Evolutionary conservation across 805 yeast species (phyloP).

Genomic region (Yarrowia sp.): DNA sequence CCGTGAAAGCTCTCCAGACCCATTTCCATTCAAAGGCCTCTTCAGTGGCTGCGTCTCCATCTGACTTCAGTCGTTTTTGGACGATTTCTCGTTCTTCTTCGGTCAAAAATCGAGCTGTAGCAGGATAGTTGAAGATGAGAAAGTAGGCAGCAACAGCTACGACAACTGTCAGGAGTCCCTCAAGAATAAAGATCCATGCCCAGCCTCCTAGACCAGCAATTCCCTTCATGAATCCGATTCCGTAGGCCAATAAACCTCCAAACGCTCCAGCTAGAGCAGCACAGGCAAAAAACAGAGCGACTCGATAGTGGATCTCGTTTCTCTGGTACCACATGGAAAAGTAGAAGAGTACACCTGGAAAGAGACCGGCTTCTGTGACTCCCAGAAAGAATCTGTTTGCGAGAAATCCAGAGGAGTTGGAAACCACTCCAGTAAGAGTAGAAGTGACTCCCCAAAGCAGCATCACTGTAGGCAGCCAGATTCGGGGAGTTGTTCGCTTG

Average conservation of each 20-base stretch:
- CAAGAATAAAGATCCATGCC: conserved; percentile 46
- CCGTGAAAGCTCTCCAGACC: not conserved
- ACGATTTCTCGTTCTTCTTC: conserved; percentile 36
- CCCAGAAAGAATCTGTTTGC: conserved; percentile 44
- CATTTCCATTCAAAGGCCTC: conserved; percentile 2
- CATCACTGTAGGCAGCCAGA: conserved; percentile 41
- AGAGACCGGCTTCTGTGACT: conserved; percentile 44
- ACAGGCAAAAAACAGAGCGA: conserved; percentile 41
- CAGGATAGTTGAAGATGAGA: conserved; percentile 42
- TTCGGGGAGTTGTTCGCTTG: conserved; percentile 39
- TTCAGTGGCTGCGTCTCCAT: conserved; percentile 38
- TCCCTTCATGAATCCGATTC: conserved; percentile 47
- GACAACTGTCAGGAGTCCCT: conserved; percentile 43
- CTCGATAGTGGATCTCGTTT: conserved; percentile 41
- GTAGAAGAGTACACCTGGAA: conserved; percentile 43
- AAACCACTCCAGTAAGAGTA: conserved; percentile 38
- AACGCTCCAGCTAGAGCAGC: conserved; percentile 42
- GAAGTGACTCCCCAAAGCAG: conserved; percentile 42
- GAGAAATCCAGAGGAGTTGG: conserved; percentile 35
- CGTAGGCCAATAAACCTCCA: conserved; percentile 42
- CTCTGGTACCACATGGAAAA: conserved; percentile 43
- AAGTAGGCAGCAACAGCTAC: conserved; percentile 38
- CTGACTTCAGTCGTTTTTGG: conserved; percentile 35
- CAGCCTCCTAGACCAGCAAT: conserved; percentile 38
- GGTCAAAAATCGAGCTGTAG: conserved; percentile 38